Conservation (phyloP, 2,329 filamentous ascomycete genomes). For the Trichophyton mentagrophytes region DNA sequence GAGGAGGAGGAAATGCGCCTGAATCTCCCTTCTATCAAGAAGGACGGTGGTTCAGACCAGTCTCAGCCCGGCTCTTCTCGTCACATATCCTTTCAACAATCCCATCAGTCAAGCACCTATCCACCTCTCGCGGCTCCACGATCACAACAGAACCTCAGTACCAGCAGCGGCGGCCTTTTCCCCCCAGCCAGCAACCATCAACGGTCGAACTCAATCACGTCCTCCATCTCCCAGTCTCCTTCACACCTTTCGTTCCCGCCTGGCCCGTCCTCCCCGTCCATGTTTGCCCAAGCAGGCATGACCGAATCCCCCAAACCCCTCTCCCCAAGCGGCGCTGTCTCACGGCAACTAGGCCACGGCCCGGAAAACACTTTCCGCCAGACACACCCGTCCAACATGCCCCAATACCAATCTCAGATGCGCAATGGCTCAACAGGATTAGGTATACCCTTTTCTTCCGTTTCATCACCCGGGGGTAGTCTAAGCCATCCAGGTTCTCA, state of each 20-base stretch:
- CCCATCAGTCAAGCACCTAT: constrained; percentile 61
- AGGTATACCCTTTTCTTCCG: constrained; percentile 5
- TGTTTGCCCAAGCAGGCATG: constrained; percentile 61
- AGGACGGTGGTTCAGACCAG: constrained; percentile 43
- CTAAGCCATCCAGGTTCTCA: constrained; percentile 11
- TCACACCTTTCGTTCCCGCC: constrained; percentile 29
- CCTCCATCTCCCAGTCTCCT: constrained; percentile 37
- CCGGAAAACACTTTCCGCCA: constrained; percentile 21
- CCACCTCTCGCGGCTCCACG: constrained; percentile 51
- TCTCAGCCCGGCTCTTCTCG: constrained; percentile 15
- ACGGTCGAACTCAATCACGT: constrained; percentile 43
- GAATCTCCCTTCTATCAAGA: constrained; percentile 58
- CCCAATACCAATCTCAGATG: constrained; percentile 26
- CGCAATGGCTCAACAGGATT: constrained; percentile 13
- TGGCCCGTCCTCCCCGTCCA: constrained; percentile 37
- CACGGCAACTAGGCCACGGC: constrained; percentile 27
- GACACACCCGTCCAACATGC: constrained; percentile 32
- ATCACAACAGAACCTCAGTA: constrained; percentile 25
- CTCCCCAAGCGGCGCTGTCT: constrained; percentile 32
- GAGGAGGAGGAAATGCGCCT: constrained; percentile 37
- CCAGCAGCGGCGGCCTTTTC: constrained; percentile 40
- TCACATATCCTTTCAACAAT: constrained; percentile 39
- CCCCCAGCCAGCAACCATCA: constrained; percentile 48
- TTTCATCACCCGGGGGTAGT: constrained; percentile 4
- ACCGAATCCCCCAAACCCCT: constrained; percentile 81